These are phyloP conservation scores for Auxenochlorella pyrenoidosa DNA, from an alignment of 139 green algal genomes.

Conservation along the genomic window DNA sequence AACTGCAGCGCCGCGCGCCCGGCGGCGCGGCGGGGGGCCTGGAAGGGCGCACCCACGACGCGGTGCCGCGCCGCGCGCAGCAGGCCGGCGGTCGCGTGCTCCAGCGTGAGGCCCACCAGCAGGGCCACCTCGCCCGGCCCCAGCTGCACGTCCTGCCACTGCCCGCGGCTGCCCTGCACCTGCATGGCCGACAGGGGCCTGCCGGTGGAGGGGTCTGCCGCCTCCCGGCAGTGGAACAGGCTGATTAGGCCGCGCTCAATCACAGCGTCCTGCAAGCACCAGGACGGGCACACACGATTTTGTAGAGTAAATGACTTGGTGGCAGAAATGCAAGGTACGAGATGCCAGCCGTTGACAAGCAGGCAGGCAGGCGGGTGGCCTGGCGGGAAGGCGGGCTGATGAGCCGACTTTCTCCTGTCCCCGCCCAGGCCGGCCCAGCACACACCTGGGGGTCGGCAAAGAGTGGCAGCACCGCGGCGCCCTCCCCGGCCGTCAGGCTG, in stretches of 20 bases:
- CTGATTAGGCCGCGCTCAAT: slow-evolving; percentile 17
- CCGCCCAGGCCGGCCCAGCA: neutral
- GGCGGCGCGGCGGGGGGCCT: neutral
- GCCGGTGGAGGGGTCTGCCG: neutral
- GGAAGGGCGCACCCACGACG: slow-evolving; percentile 23
- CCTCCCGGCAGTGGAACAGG: slow-evolving; percentile 4
- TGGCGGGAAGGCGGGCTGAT: too few relatives aligned
- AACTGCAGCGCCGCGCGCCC: slow-evolving; percentile 17
- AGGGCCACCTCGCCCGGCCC: neutral
- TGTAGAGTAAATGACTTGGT: neutral
- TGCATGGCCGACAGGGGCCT: neutral
- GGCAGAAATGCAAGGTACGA: neutral
- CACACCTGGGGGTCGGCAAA: slow-evolving; percentile 21
- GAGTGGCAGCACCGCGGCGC: neutral
- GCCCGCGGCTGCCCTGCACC: slow-evolving; percentile 5
- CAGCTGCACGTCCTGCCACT: slow-evolving; percentile 24
- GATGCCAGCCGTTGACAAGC: too few relatives aligned
- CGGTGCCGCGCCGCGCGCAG: slow-evolving; percentile 5
- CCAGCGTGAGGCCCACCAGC: neutral
- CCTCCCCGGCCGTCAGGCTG: neutral
- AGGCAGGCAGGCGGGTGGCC: too few relatives aligned
- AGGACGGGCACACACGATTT: neutral
- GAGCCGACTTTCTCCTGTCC: too few relatives aligned
- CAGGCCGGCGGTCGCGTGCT: slow-evolving; percentile 27
- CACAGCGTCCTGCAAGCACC: slow-evolving; percentile 12